phyloP scores from a whole-genome alignment of 306 rosid species.

The Gleditsia sinensis region DNA sequence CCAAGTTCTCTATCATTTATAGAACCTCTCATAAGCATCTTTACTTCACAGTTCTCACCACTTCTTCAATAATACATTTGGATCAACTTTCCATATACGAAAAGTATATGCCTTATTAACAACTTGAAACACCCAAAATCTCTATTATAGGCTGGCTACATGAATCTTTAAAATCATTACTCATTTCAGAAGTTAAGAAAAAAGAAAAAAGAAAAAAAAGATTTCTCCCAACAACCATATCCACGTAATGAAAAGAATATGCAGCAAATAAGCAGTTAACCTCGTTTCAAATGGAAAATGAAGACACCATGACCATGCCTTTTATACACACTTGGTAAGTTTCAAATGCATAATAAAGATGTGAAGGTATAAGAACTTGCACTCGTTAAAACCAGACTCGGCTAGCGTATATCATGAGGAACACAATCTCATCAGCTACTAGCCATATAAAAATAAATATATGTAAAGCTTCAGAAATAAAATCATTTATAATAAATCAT shows the following conservation, averaged over 20 bases:
- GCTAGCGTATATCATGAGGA: neutral
- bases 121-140: neutral
- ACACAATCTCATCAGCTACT: neutral
- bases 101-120: neutral
- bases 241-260: neutral
- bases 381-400: neutral
- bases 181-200: neutral
- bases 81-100: conserved; percentile 1
- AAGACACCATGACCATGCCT: neutral
- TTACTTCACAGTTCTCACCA: neutral
- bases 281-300: neutral
- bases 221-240: neutral
- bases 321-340: neutral
- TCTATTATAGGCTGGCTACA: neutral
- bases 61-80: neutral
- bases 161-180: neutral
- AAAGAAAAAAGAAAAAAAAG: neutral
- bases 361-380: neutral
- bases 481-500: neutral
- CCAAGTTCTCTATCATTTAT: neutral
- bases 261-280: neutral
- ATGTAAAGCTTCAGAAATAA: neutral
- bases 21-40: neutral
- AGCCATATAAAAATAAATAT: neutral
- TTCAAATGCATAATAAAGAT: neutral